These are phyloP conservation scores for Amborella trichopoda DNA, from an alignment of 164 flowering plant genomes.

Conservation along the genomic window DNA sequence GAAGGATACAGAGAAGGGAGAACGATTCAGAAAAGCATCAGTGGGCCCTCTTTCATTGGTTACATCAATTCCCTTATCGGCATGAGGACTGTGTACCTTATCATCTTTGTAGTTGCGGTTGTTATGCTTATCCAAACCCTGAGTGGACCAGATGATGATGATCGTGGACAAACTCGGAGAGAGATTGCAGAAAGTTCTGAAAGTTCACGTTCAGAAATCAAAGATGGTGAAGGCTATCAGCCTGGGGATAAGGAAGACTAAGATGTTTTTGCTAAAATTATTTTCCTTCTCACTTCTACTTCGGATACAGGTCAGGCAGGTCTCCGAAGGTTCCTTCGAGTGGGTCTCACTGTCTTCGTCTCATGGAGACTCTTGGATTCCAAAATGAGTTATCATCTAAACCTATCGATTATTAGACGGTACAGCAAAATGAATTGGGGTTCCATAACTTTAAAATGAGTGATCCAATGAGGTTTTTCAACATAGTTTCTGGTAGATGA, in stretches of 20 bases:
- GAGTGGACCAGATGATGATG: slow-evolving; percentile 23
- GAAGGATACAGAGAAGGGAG: slow-evolving; percentile 77
- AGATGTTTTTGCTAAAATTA: not conserved
- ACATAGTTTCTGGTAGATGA: too few relatives aligned
- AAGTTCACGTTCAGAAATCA: slow-evolving; percentile 16
- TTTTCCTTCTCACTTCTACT: too few relatives aligned
- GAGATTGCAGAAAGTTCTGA: slow-evolving; percentile 15
- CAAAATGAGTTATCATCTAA: too few relatives aligned
- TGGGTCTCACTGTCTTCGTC: too few relatives aligned
- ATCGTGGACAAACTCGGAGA: slow-evolving; percentile 21
- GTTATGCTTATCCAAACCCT: slow-evolving; percentile 39
- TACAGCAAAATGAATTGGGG: too few relatives aligned
- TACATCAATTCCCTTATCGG: slow-evolving; percentile 48
- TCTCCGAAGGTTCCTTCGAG: too few relatives aligned
- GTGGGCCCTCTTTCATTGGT: slow-evolving; percentile 52
- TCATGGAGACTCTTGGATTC: too few relatives aligned
- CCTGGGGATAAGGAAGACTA: slow-evolving; percentile 63
- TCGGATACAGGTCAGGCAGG: too few relatives aligned
- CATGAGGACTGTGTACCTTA: slow-evolving; percentile 33
- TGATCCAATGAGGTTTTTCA: too few relatives aligned
- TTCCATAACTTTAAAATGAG: too few relatives aligned
- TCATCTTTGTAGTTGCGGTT: slow-evolving; percentile 46
- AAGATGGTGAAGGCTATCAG: slow-evolving; percentile 15
- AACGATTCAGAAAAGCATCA: slow-evolving; percentile 26
- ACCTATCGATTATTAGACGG: too few relatives aligned